Evolutionary conservation across 1,284 basidiomycete species (phyloP), one percentile per base, ranked within the genome.

Genomic region (Coniferiporia sulphurascens): DNA sequence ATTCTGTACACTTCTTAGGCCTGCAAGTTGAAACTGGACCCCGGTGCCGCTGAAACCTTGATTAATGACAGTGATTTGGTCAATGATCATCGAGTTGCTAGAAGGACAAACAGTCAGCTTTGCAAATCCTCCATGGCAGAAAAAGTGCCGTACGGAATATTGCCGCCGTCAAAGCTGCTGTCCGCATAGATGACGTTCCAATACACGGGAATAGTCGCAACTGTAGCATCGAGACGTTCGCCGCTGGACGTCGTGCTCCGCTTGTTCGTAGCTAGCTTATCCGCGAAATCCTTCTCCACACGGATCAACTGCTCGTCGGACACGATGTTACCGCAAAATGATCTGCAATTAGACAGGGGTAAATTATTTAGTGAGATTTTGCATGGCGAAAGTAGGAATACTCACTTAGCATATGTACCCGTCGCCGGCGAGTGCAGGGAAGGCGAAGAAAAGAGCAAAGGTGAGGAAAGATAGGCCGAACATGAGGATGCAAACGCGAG

Each of bases 61-160:
- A 69, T 83, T 84, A 65, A 83, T 66, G 21, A 75, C 76, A 22
- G 61, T 45, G 57, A 83, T 78, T 66, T 81, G 78, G 41, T 63
- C 63, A 7, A 64, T 45, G 59, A 82, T 70, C 68, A 75, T 72
- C 10, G 66, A 67, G 48, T 75, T 73, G 3, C 76, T 76, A 60
- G 21, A 13, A 43, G n/a, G n/a, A 43, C n/a, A 12, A 43, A 43
- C 8, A 7, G 41, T n/a, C 41, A 43, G 12, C 12, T n/a, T 12
- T 43, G n/a, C n/a, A 43, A 43, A 43, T n/a, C 8, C 41, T 43
- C 41, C 7, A 43, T 43, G n/a, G 7, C n/a, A 43, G n/a, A 17
- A 67, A 73, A 54, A 36, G 19, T n/a, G 5, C 69, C 75, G 46
- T 66, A 78, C 75, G 76, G 74, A 56, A 81, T 65, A 62, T 78